Evolutionary conservation across 1,284 basidiomycete genomes (phyloP).

Genomic region (Coniferiporia weirii): DNA sequence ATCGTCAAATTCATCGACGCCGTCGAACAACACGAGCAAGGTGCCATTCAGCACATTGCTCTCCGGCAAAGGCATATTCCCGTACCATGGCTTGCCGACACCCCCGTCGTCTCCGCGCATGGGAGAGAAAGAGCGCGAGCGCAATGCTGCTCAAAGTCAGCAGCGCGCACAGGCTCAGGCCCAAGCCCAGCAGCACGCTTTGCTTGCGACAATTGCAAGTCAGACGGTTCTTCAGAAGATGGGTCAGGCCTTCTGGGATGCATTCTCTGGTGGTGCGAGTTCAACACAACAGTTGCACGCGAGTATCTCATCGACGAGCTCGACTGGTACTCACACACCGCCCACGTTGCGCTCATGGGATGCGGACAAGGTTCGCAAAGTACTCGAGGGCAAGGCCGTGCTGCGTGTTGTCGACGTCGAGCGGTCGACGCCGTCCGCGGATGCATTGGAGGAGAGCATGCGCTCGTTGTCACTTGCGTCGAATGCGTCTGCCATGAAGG

Average conservation of each 20-base stretch:
- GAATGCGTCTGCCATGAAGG: background rate
- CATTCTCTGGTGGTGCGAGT: conserved; percentile 49
- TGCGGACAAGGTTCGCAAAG: conserved; percentile 68
- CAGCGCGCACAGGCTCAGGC: conserved; percentile 17
- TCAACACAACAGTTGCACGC: conserved; percentile 25
- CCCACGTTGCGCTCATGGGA: conserved; percentile 63
- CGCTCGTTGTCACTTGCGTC: conserved; percentile 6
- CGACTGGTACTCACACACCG: conserved; percentile 31
- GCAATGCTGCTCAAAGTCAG: conserved; percentile 14
- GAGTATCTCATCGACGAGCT: conserved; percentile 65
- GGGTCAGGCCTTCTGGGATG: conserved; percentile 75
- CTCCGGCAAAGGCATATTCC: conserved; percentile 43
- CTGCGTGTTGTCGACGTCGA: conserved; percentile 33
- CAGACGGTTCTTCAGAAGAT: conserved; percentile 66
- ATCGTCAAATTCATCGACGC: conserved; percentile 11
- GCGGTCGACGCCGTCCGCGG: background rate
- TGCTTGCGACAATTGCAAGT: conserved; percentile 62
- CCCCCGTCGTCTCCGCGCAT: conserved; percentile 18
- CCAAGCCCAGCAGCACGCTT: conserved; percentile 38
- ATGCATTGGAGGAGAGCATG: conserved; percentile 16
- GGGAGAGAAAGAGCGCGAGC: conserved; percentile 18
- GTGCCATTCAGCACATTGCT: conserved; percentile 36
- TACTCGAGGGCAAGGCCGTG: conserved; percentile 73
- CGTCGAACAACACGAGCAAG: conserved; percentile 17
- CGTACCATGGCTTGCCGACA: conserved; percentile 12